phyloP scores from a whole-genome alignment of 1,284 basidiomycete species.

The Anthracocystis panici-leucophaei region DNA sequence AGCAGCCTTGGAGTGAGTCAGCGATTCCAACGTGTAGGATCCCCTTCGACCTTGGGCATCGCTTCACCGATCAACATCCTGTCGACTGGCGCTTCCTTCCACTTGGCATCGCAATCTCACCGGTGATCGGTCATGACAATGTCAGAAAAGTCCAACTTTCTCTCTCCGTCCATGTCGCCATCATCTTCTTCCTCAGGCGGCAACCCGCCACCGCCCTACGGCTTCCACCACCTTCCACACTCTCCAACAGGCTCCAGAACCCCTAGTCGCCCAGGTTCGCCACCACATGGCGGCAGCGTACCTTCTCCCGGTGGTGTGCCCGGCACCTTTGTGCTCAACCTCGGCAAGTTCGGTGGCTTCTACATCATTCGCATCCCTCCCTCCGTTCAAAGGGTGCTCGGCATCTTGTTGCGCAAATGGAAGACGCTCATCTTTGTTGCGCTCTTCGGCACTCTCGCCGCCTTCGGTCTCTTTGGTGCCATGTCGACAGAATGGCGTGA shows the following conservation, averaged over 20 bases:
- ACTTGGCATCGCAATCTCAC: neutral
- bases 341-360: slow-evolving; percentile 62
- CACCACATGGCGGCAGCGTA: slow-evolving; percentile 61
- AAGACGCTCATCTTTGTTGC: slow-evolving; percentile 64
- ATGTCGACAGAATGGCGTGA: slow-evolving; percentile 69
- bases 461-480: slow-evolving; percentile 63
- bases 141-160: slow-evolving; percentile 53
- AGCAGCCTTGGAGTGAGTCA: neutral
- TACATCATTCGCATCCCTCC: slow-evolving; percentile 58
- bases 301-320: slow-evolving; percentile 50
- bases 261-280: slow-evolving; percentile 55
- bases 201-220: slow-evolving; percentile 63
- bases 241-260: slow-evolving; percentile 59
- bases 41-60: too few relatives aligned
- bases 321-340: slow-evolving; percentile 60
- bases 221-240: slow-evolving; percentile 60
- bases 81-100: neutral
- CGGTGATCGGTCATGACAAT: slow-evolving; percentile 30
- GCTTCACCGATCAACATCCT: neutral
- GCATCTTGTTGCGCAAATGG: slow-evolving; percentile 61
- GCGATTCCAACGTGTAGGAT: too few relatives aligned
- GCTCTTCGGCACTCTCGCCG: slow-evolving; percentile 57
- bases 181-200: slow-evolving; percentile 57
- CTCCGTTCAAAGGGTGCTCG: slow-evolving; percentile 48
- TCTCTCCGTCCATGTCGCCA: slow-evolving; percentile 59